Percentiles rank a stretch among this genome's conserved stretches.
These are phyloP conservation scores for Ustilaginoidea virens DNA, from an alignment of 2,329 filamentous ascomycete genomes.

Conservation along the genomic window DNA sequence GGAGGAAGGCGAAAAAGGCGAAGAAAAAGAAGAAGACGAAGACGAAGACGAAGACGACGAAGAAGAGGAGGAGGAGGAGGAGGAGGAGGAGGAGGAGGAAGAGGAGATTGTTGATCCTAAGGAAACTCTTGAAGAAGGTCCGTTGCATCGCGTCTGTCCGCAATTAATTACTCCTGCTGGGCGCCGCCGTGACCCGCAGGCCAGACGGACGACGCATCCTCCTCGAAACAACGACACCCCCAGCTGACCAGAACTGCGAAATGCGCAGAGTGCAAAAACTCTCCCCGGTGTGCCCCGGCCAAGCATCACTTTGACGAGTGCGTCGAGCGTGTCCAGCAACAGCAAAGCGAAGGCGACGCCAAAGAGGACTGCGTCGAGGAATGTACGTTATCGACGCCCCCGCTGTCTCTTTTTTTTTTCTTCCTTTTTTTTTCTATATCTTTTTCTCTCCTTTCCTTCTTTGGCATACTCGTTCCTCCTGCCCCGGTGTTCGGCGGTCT, in stretches of 20 bases:
- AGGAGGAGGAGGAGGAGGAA: constrained; percentile 60
- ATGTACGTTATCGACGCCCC: constrained; percentile 56
- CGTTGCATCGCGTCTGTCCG: too few relatives aligned
- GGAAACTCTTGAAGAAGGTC: constrained; percentile 83
- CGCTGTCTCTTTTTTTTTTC: not conserved
- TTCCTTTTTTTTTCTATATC: constrained; percentile 5
- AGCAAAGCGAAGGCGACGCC: constrained; percentile 52
- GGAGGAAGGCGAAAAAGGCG: constrained; percentile 29
- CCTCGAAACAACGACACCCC: not conserved
- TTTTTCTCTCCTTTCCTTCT: too few relatives aligned
- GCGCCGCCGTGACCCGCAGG: too few relatives aligned
- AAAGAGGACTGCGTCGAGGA: constrained; percentile 98
- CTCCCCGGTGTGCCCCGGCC: constrained; percentile 64
- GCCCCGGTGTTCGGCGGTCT: not conserved
- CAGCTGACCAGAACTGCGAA: constrained; percentile 9
- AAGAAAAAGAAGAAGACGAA: constrained; percentile 24
- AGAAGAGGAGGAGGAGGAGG: constrained; percentile 44
- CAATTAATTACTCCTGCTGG: too few relatives aligned
- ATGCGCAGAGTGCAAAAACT: constrained; percentile 69
- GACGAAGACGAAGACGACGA: constrained; percentile 35
- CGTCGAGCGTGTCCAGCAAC: constrained; percentile 65
- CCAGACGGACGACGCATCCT: too few relatives aligned
- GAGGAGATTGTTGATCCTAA: constrained; percentile 80
- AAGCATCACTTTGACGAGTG: constrained; percentile 99
- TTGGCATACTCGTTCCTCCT: too few relatives aligned